A percentile compares a stretch with the other conserved stretches of the same genome.
These are phyloP conservation scores for Perilla frutescens DNA, from an alignment of 257 asterid genomes.

Conservation along the genomic window DNA sequence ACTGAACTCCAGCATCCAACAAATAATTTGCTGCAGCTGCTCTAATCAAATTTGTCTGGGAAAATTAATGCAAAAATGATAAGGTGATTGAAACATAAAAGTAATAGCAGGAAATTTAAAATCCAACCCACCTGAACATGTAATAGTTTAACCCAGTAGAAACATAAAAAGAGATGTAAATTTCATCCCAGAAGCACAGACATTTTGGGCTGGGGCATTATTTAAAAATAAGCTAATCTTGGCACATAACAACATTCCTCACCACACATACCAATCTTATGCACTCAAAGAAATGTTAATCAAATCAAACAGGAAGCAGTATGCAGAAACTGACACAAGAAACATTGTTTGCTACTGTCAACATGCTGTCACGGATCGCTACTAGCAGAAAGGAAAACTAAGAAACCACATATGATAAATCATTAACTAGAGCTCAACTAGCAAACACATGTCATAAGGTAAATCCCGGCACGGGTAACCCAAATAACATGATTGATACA, in stretches of 20 bases:
- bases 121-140: slow-evolving; percentile 21
- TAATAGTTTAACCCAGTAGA: neutral
- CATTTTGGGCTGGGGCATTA: neutral
- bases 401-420: slow-evolving; percentile 26
- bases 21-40: slow-evolving; percentile 89
- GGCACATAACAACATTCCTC: neutral
- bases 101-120: slow-evolving; percentile 13
- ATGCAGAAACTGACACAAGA: neutral
- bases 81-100: slow-evolving; percentile 20
- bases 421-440: neutral
- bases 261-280: neutral
- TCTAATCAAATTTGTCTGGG: slow-evolving; percentile 80
- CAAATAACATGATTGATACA: slow-evolving; percentile 24
- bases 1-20: slow-evolving; percentile 89
- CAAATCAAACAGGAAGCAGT: slow-evolving; percentile 1
- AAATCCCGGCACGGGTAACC: neutral
- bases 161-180: neutral
- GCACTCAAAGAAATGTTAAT: neutral
- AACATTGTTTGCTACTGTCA: neutral
- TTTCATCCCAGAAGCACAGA: neutral
- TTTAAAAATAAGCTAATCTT: neutral
- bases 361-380: slow-evolving; percentile 6
- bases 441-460: neutral
- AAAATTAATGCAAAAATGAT: slow-evolving; percentile 35
- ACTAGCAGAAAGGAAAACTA: slow-evolving; percentile 13